These are phyloP conservation scores for Citrullus amarus DNA, from an alignment of 306 rosid genomes.

Conservation along the genomic window DNA sequence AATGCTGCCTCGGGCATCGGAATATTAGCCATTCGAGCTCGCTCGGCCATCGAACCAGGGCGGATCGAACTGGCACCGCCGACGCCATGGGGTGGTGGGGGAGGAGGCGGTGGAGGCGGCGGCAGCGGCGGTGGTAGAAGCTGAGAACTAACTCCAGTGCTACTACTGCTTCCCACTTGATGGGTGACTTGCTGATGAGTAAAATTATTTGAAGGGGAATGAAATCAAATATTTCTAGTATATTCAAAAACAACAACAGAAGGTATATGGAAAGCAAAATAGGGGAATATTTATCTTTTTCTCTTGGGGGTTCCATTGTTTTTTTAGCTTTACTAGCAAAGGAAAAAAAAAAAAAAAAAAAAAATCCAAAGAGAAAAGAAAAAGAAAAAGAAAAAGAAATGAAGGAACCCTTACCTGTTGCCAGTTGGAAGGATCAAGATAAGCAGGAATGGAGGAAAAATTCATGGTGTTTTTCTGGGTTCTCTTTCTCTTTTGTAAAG, in stretches of 20 bases:
- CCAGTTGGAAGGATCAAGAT: constrained; percentile 19
- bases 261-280: neutral
- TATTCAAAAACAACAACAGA: neutral
- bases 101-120: neutral
- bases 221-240: constrained; percentile 1
- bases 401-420: constrained; percentile 9
- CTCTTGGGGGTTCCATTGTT: neutral
- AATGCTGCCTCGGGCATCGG: constrained; percentile 12
- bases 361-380: neutral
- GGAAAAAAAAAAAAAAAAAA: neutral
- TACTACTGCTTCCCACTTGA: neutral
- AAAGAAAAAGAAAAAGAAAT: neutral
- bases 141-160: neutral
- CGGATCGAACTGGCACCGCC: constrained; percentile 4
- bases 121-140: constrained; percentile 8
- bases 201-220: neutral
- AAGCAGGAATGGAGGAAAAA: constrained; percentile 14
- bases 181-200: neutral
- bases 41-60: constrained; percentile 13
- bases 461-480: constrained; percentile 11
- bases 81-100: neutral
- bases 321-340: constrained; percentile 2
- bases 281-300: constrained; percentile 9
- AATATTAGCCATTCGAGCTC: constrained; percentile 14
- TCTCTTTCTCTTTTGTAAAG: constrained; percentile 17